phyloP scores from a whole-genome alignment of 129 eudicot genomes.

The Pulicaria dysenterica region DNA sequence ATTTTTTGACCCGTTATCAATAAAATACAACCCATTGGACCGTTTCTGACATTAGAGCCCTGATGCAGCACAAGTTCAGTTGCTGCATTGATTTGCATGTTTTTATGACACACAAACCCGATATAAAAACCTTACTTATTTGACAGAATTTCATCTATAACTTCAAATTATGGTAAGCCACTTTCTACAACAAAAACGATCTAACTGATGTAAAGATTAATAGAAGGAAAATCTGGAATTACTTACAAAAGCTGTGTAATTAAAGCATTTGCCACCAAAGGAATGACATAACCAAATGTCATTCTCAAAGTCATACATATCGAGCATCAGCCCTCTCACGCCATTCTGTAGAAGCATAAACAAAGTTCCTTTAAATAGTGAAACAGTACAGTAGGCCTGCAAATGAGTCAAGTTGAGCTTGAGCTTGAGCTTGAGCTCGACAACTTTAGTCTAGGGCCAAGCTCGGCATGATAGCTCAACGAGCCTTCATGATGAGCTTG shows the following conservation, averaged over 20 bases:
- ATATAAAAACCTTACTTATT: not conserved
- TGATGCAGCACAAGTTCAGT: slow-evolving; percentile 3
- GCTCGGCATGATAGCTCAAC: too few relatives aligned
- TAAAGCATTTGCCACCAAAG: slow-evolving; percentile 73
- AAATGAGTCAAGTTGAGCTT: too few relatives aligned
- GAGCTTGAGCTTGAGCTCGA: too few relatives aligned
- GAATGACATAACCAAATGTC: slow-evolving; percentile 94
- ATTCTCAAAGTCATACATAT: slow-evolving; percentile 82
- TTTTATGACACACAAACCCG: not conserved
- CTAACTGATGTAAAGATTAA: slow-evolving; percentile 3
- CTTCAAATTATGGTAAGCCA: not conserved
- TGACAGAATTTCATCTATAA: not conserved
- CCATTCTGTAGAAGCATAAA: slow-evolving; percentile 63
- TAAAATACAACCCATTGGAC: not conserved
- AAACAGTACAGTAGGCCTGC: not conserved
- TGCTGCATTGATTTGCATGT: not conserved
- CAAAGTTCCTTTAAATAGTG: slow-evolving; percentile 18
- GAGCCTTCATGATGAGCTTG: too few relatives aligned
- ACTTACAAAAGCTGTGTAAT: slow-evolving; percentile 90
- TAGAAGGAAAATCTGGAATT: slow-evolving; percentile 5
- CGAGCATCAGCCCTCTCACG: slow-evolving; percentile 88
- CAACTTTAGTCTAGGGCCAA: too few relatives aligned
- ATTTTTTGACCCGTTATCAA: not conserved
- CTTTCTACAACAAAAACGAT: not conserved
- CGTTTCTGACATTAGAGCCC: not conserved